Conservation (phyloP, 2,329 filamentous ascomycete genomes). For the Beauveria brongniartii region DNA sequence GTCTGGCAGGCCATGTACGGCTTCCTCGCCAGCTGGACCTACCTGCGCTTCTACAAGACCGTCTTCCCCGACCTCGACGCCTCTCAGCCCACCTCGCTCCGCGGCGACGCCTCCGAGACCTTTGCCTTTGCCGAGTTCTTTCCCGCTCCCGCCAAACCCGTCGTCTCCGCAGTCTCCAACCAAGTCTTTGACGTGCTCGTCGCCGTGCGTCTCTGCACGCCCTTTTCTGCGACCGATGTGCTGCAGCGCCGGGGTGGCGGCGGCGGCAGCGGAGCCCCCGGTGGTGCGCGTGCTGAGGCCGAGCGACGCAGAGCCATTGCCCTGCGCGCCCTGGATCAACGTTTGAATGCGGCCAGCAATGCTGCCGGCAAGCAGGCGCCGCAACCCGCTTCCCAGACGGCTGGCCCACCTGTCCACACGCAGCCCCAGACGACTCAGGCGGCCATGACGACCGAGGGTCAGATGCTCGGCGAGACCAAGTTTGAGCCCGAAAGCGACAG, state of each 20-base stretch:
- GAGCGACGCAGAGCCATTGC: slow-evolving; percentile 84
- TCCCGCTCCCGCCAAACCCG: slow-evolving; percentile 71
- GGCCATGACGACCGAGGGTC: slow-evolving; percentile 42
- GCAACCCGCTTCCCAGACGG: slow-evolving; percentile 30
- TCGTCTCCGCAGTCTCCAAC: slow-evolving; percentile 65
- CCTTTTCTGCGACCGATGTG: slow-evolving; percentile 69
- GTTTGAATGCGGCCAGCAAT: slow-evolving; percentile 73
- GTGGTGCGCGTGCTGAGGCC: slow-evolving; percentile 78
- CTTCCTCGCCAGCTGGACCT: slow-evolving; percentile 85
- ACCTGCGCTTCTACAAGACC: slow-evolving; percentile 88
- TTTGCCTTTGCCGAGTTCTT: slow-evolving; percentile 97
- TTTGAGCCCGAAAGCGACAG: slow-evolving; percentile 49
- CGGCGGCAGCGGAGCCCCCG: slow-evolving; percentile 27
- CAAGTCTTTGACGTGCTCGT: slow-evolving; percentile 69
- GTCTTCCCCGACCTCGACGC: slow-evolving; percentile 61
- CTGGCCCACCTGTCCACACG: slow-evolving; percentile 47
- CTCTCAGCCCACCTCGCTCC: slow-evolving; percentile 54
- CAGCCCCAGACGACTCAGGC: slow-evolving; percentile 50
- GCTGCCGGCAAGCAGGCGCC: slow-evolving; percentile 20
- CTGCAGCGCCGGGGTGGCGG: slow-evolving; percentile 41
- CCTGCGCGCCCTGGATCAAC: slow-evolving; percentile 83
- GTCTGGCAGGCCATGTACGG: slow-evolving; percentile 73
- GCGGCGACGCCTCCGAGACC: slow-evolving; percentile 89
- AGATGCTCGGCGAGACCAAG: slow-evolving; percentile 59
- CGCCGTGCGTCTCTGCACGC: slow-evolving; percentile 67